phyloP scores from a whole-genome alignment of 1,284 basidiomycete species.

The Tilletia setariae region DNA sequence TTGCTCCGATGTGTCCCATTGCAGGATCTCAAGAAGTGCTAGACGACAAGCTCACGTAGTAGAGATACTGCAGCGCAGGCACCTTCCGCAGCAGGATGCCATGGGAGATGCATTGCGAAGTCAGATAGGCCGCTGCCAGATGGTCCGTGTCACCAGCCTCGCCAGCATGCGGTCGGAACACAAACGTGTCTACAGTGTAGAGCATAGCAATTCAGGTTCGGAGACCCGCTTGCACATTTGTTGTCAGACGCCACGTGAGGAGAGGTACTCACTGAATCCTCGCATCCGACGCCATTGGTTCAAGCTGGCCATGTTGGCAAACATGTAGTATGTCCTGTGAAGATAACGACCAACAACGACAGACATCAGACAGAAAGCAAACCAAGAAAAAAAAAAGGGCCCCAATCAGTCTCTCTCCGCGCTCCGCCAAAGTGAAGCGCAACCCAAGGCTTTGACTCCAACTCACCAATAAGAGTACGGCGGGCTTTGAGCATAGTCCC shows the following conservation, averaged over 20 bases:
- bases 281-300: constrained; percentile 83
- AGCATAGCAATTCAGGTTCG: too few relatives aligned
- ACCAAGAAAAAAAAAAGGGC: neutral
- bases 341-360: neutral
- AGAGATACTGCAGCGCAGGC: constrained; percentile 70
- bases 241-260: too few relatives aligned
- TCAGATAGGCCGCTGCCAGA: constrained; percentile 89
- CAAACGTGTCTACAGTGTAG: constrained; percentile 73
- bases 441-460: too few relatives aligned
- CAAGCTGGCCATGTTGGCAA: constrained; percentile 88
- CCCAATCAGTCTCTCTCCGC: neutral
- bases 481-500: constrained; percentile 84
- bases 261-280: constrained; percentile 75
- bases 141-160: constrained; percentile 99
- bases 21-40: neutral
- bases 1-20: too few relatives aligned
- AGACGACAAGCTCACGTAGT: constrained; percentile 61
- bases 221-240: too few relatives aligned
- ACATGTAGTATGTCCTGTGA: constrained; percentile 88
- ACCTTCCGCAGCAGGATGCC: constrained; percentile 97
- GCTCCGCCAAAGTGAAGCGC: neutral
- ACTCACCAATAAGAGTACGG: constrained; percentile 77
- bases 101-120: constrained; percentile 96
- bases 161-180: constrained; percentile 92
- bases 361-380: neutral